Evolutionary conservation across 2,329 filamentous ascomycete species (phyloP), one percentile per base, ranked within the genome.

Genomic region (Dothidotthia symphoricarpi): DNA sequence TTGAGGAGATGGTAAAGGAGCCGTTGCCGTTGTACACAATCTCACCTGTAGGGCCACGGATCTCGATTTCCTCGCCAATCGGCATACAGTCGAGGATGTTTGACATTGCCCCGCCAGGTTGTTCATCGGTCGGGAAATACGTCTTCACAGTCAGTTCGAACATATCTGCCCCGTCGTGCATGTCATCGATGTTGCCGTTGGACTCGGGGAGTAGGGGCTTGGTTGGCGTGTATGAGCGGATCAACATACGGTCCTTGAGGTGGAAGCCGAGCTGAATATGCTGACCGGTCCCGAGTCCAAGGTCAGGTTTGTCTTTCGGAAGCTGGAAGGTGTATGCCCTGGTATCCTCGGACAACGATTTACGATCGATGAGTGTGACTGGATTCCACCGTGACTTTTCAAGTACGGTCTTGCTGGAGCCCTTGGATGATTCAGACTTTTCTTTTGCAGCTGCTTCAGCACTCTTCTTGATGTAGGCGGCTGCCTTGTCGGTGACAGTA

Each of bases 201-300:
- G 25, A 16, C n/a, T 30, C 6, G 2, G 39, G 43, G 4, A 49
- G 43, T 6, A 49, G 25, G 0, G 76, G 76, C 9, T 69, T 57
- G 0, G 70, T 74, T 0, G 75, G 75, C 0, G 75, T 77, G 49
- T 78, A 78, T 0, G 66, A 65, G 1, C 75, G 69, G 10, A 76
- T 66, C 9, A 78, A 62, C 63, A 78, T 73, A 34, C 69, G 66
- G 45, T 78, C 75, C 28, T 63, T 53, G 41, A 78, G 63, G 41
- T 79, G 75, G 48, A 78, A 76, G 2, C 75, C 76, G 7, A 78
- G 43, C 36, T 76, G 68, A 15, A 79, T 56, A 47, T 79, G 75
- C 50, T 79, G 73, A 36, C 75, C 74, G 0, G 72, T 78, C 12
- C 66, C 67, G 0, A 78, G 55, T 0, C 75, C 74, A 0, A 78